These are phyloP conservation scores for Trichocomaceae sp. DNA, from an alignment of 2,329 filamentous ascomycete species.

Conservation along the genomic window DNA sequence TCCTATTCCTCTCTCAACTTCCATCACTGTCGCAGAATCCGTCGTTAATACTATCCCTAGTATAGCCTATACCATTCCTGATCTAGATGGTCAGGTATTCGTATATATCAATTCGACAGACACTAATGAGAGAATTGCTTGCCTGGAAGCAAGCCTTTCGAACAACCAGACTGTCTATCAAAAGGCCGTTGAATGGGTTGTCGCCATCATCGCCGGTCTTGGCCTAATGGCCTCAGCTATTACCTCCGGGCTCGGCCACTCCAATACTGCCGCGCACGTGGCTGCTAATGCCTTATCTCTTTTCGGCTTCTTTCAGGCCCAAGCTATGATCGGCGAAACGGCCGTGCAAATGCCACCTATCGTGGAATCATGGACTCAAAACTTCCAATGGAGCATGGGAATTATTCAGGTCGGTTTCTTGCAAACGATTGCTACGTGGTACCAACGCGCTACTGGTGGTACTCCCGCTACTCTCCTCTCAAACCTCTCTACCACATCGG, in stretches of 20 bases:
- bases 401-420: slow-evolving; percentile 84
- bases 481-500: slow-evolving; percentile 65
- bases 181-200: slow-evolving; percentile 79
- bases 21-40: slow-evolving; percentile 52
- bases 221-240: slow-evolving; percentile 79
- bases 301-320: slow-evolving; percentile 89
- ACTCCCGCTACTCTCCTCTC: slow-evolving; percentile 73
- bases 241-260: slow-evolving; percentile 82
- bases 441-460: slow-evolving; percentile 86
- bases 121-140: slow-evolving; percentile 63
- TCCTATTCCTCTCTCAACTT: slow-evolving; percentile 69
- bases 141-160: slow-evolving; percentile 78
- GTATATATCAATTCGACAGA: slow-evolving; percentile 70
- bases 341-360: slow-evolving; percentile 77
- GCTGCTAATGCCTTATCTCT: slow-evolving; percentile 91
- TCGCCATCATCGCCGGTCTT: slow-evolving; percentile 78
- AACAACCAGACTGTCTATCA: slow-evolving; percentile 92
- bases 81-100: slow-evolving; percentile 78
- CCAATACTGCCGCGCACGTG: slow-evolving; percentile 89
- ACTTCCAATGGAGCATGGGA: slow-evolving; percentile 98
- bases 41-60: slow-evolving; percentile 63
- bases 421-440: slow-evolving; percentile 88
- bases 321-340: slow-evolving; percentile 83
- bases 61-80: slow-evolving; percentile 84
- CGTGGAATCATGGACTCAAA: slow-evolving; percentile 88